phyloP scores from a whole-genome alignment of 164 flowering plant species.

The Vitis rotundifolia region DNA sequence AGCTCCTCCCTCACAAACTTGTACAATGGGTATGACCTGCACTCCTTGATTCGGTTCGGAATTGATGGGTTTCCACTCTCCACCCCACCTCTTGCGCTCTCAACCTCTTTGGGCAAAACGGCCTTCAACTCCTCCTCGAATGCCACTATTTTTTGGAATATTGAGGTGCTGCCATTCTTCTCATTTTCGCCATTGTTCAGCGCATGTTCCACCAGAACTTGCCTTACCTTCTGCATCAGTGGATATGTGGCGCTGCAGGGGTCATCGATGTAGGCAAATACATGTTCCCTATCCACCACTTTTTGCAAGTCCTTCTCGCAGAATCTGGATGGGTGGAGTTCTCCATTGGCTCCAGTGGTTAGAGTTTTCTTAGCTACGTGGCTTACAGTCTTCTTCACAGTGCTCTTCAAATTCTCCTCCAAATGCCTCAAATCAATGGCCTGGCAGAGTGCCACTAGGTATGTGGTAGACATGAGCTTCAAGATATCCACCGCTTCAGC shows the following conservation, averaged over 20 bases:
- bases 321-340: background rate
- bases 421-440: slow-evolving; percentile 3
- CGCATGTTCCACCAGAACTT: slow-evolving; percentile 6
- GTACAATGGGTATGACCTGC: slow-evolving; percentile 8
- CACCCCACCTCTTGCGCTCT: background rate
- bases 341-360: background rate
- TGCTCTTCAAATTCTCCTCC: background rate
- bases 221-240: slow-evolving; percentile 7
- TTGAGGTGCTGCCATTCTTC: background rate
- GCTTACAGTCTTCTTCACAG: slow-evolving; percentile 4
- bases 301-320: slow-evolving; percentile 1
- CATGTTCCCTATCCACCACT: slow-evolving; percentile 5
- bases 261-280: background rate
- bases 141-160: slow-evolving; percentile 6
- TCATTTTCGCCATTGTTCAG: background rate
- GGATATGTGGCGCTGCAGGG: background rate
- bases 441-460: slow-evolving; percentile 11
- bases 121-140: slow-evolving; percentile 10
- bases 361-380: slow-evolving; percentile 2
- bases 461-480: slow-evolving; percentile 16
- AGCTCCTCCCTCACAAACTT: slow-evolving; percentile 5
- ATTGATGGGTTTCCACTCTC: background rate
- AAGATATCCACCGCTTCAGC: slow-evolving; percentile 8
- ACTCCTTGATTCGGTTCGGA: background rate
- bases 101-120: slow-evolving; percentile 5